Evolutionary conservation across 2,329 filamentous ascomycete genomes (phyloP).

Genomic region (Colletotrichum cereale): DNA sequence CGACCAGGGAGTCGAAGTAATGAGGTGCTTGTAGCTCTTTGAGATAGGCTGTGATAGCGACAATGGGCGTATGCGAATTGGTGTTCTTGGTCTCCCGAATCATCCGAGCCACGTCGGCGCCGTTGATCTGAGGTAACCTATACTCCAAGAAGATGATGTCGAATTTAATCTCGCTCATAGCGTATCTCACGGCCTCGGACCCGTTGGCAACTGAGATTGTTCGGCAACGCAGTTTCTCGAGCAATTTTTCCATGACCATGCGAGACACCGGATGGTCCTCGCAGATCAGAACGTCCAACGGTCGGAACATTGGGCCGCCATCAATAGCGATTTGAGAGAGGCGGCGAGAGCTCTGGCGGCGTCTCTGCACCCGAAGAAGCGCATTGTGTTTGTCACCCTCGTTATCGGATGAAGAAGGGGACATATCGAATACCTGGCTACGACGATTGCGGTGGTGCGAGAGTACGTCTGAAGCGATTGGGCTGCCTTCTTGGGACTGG

Average conservation of each 20-base stretch:
- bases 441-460: constrained; percentile 87
- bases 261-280: constrained; percentile 97
- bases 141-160: constrained; percentile 99
- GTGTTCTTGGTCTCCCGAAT: constrained; percentile 96
- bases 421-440: constrained; percentile 96
- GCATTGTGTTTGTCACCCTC: constrained; percentile 94
- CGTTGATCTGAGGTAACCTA: constrained; percentile 93
- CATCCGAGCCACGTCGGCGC: constrained; percentile 96
- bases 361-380: constrained; percentile 89
- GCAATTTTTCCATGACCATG: constrained; percentile 97
- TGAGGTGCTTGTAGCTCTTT: constrained; percentile 96
- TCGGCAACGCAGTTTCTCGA: constrained; percentile 94
- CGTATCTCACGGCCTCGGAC: constrained; percentile 91
- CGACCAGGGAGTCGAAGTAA: constrained; percentile 94
- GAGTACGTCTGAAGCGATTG: constrained; percentile 75
- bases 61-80: constrained; percentile 94
- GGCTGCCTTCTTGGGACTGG: constrained; percentile 92
- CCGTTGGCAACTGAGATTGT: constrained; percentile 93
- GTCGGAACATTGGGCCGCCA: constrained; percentile 87
- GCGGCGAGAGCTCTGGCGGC: constrained; percentile 94
- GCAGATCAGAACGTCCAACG: constrained; percentile 93
- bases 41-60: constrained; percentile 97
- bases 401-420: constrained; percentile 96
- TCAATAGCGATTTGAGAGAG: constrained; percentile 91
- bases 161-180: constrained; percentile 97